Base-by-base conservation (phyloP, 345 rosid species). In the Hibiscus mutabilis region DNA sequence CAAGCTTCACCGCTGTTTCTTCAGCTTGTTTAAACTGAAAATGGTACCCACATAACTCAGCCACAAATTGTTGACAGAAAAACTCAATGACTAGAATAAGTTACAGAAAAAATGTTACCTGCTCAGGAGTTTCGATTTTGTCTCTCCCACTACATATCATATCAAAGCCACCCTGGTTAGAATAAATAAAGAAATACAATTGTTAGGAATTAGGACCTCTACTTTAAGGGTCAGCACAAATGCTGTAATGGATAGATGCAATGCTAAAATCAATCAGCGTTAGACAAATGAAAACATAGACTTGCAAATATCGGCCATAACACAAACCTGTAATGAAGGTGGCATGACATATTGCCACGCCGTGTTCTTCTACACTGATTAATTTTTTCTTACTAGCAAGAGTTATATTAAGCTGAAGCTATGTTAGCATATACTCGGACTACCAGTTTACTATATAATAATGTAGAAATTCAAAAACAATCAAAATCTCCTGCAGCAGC, bases 101-200 rank as follows among this genome's bases (percentile, higher is more conserved):
- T 9, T 21, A 55, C 22, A 21, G 5, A 71, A 66, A 52, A 1
- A 79, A 64, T 37, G 19, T 71, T 67, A 94, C 99, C 92, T 95
- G 99, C 79, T 91, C 97, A 71, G 98, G 99, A 19, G 96, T 89
- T 85, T 96, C 98, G 78, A 92, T 96, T 82, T 96, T 96, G 88
- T 96, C 99, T 78, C 98, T 91, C 61, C 98, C 97, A 87, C 99
- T 96, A 84, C 96, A 87, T 47, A 96, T 92, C 99, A 96, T 96
- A 78, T 96, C 99, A 73, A 96, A 96, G 66, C 99, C 99, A 82
- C 99, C 99, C 99, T 95, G 82, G 53, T 72, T 15, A 18, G 22
- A 70, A 33, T 22, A 57, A 22, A 51, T 18, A 72, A 62, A 68
- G 9, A 65, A 69, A 6, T 2, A 18, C 59, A 65, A 62, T 46